Percentiles rank a stretch among this genome's conserved stretches.
These are phyloP conservation scores for Leccinellum luteum DNA, from an alignment of 768 basidiomycete genomes.

Conservation along the genomic window DNA sequence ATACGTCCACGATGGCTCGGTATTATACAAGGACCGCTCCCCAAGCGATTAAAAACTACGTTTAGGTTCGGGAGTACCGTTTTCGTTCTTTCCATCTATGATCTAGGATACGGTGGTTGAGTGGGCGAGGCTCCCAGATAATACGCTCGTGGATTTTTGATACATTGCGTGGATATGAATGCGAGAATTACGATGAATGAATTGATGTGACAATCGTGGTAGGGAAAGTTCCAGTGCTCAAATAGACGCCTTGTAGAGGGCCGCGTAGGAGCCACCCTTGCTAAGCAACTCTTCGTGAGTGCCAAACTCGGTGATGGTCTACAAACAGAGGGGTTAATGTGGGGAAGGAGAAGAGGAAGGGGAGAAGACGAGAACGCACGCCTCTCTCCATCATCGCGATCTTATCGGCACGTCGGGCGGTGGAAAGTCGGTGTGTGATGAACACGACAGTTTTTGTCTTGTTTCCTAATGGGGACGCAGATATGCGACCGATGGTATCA, in stretches of 20 bases:
- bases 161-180: slow-evolving; percentile 23
- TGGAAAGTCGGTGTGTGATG: slow-evolving; percentile 80
- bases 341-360: slow-evolving; percentile 4
- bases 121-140: slow-evolving; percentile 10
- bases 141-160: slow-evolving; percentile 21
- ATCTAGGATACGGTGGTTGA: slow-evolving; percentile 26
- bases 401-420: slow-evolving; percentile 81
- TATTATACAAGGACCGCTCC: slow-evolving; percentile 66
- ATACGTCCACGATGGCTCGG: slow-evolving; percentile 57
- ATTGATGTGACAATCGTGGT: slow-evolving; percentile 8
- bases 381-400: slow-evolving; percentile 85
- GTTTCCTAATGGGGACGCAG: slow-evolving; percentile 53
- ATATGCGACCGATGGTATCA: slow-evolving; percentile 67
- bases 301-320: slow-evolving; percentile 78
- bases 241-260: slow-evolving; percentile 67
- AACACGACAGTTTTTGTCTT: slow-evolving; percentile 72
- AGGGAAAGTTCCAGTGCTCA: slow-evolving; percentile 27
- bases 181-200: slow-evolving; percentile 6
- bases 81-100: slow-evolving; percentile 11
- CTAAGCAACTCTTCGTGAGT: slow-evolving; percentile 65
- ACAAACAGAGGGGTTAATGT: slow-evolving; percentile 15
- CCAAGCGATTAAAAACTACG: slow-evolving; percentile 42
- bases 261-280: slow-evolving; percentile 62
- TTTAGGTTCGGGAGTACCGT: slow-evolving; percentile 15
- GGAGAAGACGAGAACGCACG: slow-evolving; percentile 33